Evolutionary conservation across 139 green algal species (phyloP).

Genomic region (Picochlorum sp.): DNA sequence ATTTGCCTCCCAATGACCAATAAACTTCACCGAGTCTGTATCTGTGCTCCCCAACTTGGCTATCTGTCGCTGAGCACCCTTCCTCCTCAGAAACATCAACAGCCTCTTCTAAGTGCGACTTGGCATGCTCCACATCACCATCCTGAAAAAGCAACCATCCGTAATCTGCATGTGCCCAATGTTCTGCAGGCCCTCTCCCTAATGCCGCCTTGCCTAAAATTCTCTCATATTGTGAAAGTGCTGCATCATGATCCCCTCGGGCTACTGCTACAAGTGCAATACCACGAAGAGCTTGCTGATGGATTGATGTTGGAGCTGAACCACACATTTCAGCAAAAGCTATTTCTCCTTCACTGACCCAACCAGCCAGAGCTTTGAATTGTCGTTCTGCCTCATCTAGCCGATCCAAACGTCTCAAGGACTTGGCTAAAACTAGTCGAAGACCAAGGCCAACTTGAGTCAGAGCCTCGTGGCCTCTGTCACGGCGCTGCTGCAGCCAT

Average conservation of each 20-base stretch:
- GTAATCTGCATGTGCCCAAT: slow-evolving; percentile 67
- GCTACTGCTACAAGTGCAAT: slow-evolving; percentile 37
- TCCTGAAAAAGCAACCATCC: slow-evolving; percentile 57
- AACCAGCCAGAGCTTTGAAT: slow-evolving; percentile 36
- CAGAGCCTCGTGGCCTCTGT: slow-evolving; percentile 37
- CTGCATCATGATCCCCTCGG: slow-evolving; percentile 30
- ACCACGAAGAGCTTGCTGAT: slow-evolving; percentile 57
- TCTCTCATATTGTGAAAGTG: slow-evolving; percentile 56
- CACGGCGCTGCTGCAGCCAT: slow-evolving; percentile 16
- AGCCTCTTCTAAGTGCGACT: slow-evolving; percentile 35
- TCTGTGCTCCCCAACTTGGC: slow-evolving; percentile 38
- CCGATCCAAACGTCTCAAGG: slow-evolving; percentile 29
- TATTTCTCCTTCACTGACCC: slow-evolving; percentile 58
- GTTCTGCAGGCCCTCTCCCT: slow-evolving; percentile 39
- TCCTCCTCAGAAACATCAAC: slow-evolving; percentile 9
- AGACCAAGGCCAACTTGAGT: slow-evolving; percentile 37
- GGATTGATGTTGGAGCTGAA: slow-evolving; percentile 40
- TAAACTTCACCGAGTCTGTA: slow-evolving; percentile 43
- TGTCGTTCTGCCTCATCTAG: slow-evolving; percentile 41
- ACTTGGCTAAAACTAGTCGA: slow-evolving; percentile 30
- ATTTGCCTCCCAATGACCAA: slow-evolving; percentile 33
- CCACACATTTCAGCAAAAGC: slow-evolving; percentile 54
- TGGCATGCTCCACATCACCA: slow-evolving; percentile 28
- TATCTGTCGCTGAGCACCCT: slow-evolving; percentile 24
- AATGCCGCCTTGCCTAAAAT: slow-evolving; percentile 56